A percentile compares a stretch with the other conserved stretches of the same genome.
Evolutionary conservation across 108 stramenopile species (phyloP).

Genomic region (Nitzschia sp.): DNA sequence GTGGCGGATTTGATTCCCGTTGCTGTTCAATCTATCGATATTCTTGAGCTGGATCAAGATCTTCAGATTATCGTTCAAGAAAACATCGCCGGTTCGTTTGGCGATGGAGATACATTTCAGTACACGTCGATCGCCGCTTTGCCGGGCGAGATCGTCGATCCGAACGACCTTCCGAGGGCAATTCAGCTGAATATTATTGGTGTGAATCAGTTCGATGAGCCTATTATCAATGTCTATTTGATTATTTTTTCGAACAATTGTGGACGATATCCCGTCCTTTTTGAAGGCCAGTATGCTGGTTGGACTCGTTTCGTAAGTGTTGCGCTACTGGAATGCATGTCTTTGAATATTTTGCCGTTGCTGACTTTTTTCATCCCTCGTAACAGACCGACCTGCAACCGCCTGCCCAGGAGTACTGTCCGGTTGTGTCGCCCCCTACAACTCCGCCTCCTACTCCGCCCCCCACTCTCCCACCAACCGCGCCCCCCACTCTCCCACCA

Average conservation of each 20-base stretch:
- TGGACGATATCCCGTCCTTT: slow-evolving; percentile 38
- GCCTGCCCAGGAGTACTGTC: slow-evolving; percentile 29
- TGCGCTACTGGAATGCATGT: background rate
- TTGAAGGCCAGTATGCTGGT: slow-evolving; percentile 36
- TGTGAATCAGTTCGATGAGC: slow-evolving; percentile 26
- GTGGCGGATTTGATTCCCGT: slow-evolving; percentile 47
- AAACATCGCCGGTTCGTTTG: slow-evolving; percentile 30
- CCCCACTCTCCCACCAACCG: slow-evolving; percentile 8
- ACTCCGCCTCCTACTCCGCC: slow-evolving; percentile 5
- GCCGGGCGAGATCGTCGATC: slow-evolving; percentile 34
- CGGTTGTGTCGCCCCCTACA: slow-evolving; percentile 3
- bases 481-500: background rate
- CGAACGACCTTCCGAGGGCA: slow-evolving; percentile 33
- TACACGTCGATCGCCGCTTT: slow-evolving; percentile 35
- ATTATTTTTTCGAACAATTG: slow-evolving; percentile 41
- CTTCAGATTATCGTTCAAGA: slow-evolving; percentile 33
- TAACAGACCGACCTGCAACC: slow-evolving; percentile 31
- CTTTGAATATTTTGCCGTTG: background rate
- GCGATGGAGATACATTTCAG: slow-evolving; percentile 38
- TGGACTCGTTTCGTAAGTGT: slow-evolving; percentile 46
- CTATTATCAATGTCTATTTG: slow-evolving; percentile 32
- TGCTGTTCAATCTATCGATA: slow-evolving; percentile 33
- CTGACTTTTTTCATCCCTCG: background rate
- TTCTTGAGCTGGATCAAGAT: slow-evolving; percentile 45
- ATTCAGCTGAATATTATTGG: slow-evolving; percentile 48